A percentile compares a stretch with the other conserved stretches of the same genome.
phyloP scores from a whole-genome alignment of 2,329 filamentous ascomycete genomes.

The Aspergillus tanneri region DNA sequence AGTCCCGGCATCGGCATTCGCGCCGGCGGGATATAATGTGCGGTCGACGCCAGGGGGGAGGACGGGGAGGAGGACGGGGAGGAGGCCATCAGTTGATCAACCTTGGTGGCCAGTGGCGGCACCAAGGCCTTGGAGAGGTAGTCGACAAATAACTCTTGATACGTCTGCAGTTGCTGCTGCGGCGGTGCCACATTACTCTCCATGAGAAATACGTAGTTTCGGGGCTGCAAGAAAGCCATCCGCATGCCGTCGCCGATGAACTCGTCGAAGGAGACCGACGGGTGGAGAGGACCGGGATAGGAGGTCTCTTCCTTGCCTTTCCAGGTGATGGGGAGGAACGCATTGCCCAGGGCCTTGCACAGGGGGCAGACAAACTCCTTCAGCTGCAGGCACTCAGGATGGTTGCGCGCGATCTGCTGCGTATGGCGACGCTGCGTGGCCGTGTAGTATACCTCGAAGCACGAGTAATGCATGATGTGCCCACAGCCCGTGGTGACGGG shows the following conservation, averaged over 20 bases:
- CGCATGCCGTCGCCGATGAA: constrained; percentile 66
- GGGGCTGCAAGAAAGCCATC: constrained; percentile 46
- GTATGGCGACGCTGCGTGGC: constrained; percentile 80
- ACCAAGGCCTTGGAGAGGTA: constrained; percentile 55
- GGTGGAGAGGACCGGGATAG: constrained; percentile 70
- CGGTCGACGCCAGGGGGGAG: constrained; percentile 27
- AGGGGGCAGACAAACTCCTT: constrained; percentile 96
- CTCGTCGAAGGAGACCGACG: constrained; percentile 60
- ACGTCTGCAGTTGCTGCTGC: constrained; percentile 32
- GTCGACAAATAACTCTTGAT: constrained; percentile 51
- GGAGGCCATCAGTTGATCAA: constrained; percentile 35
- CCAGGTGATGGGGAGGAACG: constrained; percentile 94
- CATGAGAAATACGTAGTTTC: constrained; percentile 47
- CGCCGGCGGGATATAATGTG: constrained; percentile 30
- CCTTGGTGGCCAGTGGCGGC: constrained; percentile 47
- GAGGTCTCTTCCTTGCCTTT: constrained; percentile 85
- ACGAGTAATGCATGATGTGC: constrained; percentile 97
- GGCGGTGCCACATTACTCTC: constrained; percentile 28
- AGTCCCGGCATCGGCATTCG: constrained; percentile 41
- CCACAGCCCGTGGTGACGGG: constrained; percentile 89
- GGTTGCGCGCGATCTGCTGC: constrained; percentile 90
- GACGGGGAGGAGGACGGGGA: too few relatives aligned
- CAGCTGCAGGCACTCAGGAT: constrained; percentile 74
- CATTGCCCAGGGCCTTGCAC: constrained; percentile 93
- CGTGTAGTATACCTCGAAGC: constrained; percentile 87